Conservation (phyloP, 805 yeast species). For the Ogataea pignaliae region DNA sequence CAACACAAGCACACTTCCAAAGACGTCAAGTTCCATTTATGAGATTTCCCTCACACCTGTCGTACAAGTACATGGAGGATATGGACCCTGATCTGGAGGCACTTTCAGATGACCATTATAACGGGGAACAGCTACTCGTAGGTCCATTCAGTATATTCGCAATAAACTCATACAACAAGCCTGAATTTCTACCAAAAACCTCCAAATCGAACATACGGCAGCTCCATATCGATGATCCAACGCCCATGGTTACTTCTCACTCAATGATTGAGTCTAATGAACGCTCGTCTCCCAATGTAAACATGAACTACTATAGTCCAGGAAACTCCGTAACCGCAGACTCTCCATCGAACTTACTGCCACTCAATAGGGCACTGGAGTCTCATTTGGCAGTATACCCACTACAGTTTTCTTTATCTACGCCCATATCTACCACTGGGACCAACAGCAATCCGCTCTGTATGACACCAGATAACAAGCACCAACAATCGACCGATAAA, state of each 20-base stretch:
- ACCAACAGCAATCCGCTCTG: not conserved
- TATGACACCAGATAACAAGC: not conserved
- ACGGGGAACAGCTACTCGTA: constrained; percentile 24
- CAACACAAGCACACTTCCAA: constrained; percentile 26
- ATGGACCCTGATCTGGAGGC: constrained; percentile 34
- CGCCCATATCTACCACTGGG: no score
- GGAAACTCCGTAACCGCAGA: not conserved
- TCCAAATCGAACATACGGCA: not conserved
- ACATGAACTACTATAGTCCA: not conserved
- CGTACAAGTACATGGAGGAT: constrained; percentile 35
- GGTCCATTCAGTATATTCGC: constrained; percentile 30
- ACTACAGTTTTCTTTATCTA: not conserved
- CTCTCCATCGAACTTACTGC: not conserved
- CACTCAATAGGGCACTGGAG: not conserved
- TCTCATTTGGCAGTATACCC: not conserved
- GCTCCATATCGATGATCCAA: not conserved
- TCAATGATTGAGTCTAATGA: not conserved
- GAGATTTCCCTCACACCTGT: constrained; percentile 32
- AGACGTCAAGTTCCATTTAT: constrained; percentile 44
- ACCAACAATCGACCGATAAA: not conserved
- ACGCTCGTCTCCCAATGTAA: not conserved
- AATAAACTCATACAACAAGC: not conserved
- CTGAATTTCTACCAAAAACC: not conserved
- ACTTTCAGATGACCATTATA: constrained; percentile 8
- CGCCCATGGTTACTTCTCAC: not conserved